Evolutionary conservation across 1,139 yeast genomes (phyloP), one percentile per base, ranked within the genome.

Genomic region (Saccharomyces hybrid): DNA sequence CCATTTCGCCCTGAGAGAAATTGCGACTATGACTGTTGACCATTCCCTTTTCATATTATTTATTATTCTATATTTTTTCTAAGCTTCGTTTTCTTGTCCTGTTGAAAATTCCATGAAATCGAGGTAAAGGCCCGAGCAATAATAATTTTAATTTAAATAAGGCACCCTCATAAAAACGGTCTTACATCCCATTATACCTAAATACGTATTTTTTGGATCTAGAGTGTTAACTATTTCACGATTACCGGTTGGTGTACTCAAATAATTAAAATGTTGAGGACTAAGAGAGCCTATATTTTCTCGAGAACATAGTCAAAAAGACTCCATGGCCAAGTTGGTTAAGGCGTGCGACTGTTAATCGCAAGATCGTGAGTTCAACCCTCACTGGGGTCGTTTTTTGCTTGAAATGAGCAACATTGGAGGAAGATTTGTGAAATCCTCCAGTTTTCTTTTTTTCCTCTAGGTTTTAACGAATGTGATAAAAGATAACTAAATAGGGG

Each of bases 281-380:
- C 25, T 23, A 23, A 23, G 25, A 23, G 25, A 23, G 25, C 25
- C 25, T 23, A 23, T 23, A 23, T 23, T 23, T 23, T 26, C 8
- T 26, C 8, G 28, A 26, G 8, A 26, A 26, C 8, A 26, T 26
- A 26, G 28, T 26, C 8, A 26, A 5, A 26, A 46, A 9, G 64
- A 61, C 64, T 61, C 55, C 64, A 58, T 61, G 64, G 64, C 64
- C 64, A 61, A 61, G 62, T 58, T 59, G 62, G 62, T 59, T 59
- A 59, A 59, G 62, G 62, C 64, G 64, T 61, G 64, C 64, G 64
- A 61, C 64, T 61, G 64, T 61, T 61, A 61, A 61, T 61, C 64
- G 64, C 64, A 61, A 61, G 64, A 61, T 61, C 64, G 64, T 56
- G 64, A 61, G 64, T 61, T 61, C 64, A 61, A 61, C 58, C 64